phyloP scores from a whole-genome alignment of 768 basidiomycete genomes.

The Chlorophyllum brunneum region DNA sequence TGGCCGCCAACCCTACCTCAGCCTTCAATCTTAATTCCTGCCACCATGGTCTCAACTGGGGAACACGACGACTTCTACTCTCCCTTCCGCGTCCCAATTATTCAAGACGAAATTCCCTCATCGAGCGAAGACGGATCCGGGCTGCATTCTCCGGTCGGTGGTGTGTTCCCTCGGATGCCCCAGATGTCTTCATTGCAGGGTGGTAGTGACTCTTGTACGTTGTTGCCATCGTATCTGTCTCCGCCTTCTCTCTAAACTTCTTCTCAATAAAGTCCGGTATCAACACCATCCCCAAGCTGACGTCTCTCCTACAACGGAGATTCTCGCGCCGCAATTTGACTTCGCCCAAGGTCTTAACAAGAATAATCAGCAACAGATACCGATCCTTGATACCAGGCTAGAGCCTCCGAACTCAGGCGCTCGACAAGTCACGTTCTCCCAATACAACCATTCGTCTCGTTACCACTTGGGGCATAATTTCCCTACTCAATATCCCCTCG shows the following conservation, averaged over 20 bases:
- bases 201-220: constrained; percentile 15
- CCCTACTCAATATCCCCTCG: constrained; percentile 32
- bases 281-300: constrained; percentile 35
- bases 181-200: constrained; percentile 11
- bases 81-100: constrained; percentile 47
- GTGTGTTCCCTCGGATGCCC: constrained; percentile 23
- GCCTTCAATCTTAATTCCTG: constrained; percentile 22
- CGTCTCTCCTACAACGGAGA: constrained; percentile 37
- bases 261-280: constrained; percentile 70
- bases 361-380: constrained; percentile 35
- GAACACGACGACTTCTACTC: constrained; percentile 52
- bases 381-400: constrained; percentile 43
- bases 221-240: constrained; percentile 47
- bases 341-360: constrained; percentile 39
- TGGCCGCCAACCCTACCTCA: background rate
- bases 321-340: constrained; percentile 50
- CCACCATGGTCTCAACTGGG: constrained; percentile 53
- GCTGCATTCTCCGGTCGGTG: constrained; percentile 68
- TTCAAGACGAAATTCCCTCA: constrained; percentile 62
- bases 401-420: constrained; percentile 39
- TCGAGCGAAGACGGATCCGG: constrained; percentile 77
- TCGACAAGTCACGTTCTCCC: constrained; percentile 36
- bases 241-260: constrained; percentile 35
- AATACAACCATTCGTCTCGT: constrained; percentile 37
- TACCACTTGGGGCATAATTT: constrained; percentile 44